Base-by-base conservation (phyloP, 2,329 filamentous ascomycete species). In the Ambrosiella cleistominuta region DNA sequence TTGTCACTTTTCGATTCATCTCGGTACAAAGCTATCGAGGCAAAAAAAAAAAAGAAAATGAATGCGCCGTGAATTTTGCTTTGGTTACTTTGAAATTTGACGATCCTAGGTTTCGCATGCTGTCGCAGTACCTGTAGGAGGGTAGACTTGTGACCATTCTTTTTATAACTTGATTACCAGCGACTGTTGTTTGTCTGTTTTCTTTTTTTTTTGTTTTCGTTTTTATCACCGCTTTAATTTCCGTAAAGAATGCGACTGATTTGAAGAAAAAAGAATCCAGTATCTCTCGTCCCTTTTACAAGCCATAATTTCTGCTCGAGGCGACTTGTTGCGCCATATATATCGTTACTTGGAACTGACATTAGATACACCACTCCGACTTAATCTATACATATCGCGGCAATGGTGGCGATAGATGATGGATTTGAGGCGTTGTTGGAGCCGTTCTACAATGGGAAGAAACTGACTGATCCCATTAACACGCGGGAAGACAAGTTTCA, bases 401-500 rank as follows among this genome's bases (percentile, higher is more conserved):
- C 35, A 56, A 81, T 81, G 78, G 71, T 74, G 65, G 67, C 71
- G 63, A 71, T 78, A 62, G 79, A 82, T 68, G 78, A 82, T 69
- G 79, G 78, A 65, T 83, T 83, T 66, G 79, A 83, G 71, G 80
- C 80, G 66, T 76, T 83, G 52, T 68, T 83, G 61, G 78, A 82
- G 73, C 80, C 80, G 37, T 82, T 83, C 65, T 83, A 83, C 68
- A 82, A 83, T 64, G 80, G 80, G 66, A 83, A 83, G 70, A 80
- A 79, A 68, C 72, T 83, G 60, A 83, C 79, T 0, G 80, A 83
- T 65, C 78, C 79, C 47, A 80, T 83, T 63, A 81, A 76, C 36
- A 81, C 76, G 57, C 77, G 76, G 64, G 77, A 86, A 66, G 93
- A 98, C 74, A 98, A 98, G 76, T 96, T 91, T 81, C 95, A 97